phyloP scores from a whole-genome alignment of 768 basidiomycete genomes.

The Stropharia rugosoannulata region DNA sequence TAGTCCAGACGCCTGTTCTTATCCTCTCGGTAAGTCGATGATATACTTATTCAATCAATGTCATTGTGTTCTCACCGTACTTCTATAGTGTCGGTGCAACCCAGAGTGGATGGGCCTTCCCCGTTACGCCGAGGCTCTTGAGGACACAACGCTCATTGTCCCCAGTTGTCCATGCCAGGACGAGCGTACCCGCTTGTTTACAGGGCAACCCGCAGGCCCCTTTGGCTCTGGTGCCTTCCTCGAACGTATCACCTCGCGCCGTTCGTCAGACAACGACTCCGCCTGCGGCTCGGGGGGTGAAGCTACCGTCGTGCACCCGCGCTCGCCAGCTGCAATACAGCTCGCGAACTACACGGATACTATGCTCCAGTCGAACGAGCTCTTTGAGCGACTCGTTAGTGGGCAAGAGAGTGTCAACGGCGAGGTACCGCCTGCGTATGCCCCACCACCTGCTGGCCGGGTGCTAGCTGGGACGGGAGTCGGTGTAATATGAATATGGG shows the following conservation, averaged over 20 bases:
- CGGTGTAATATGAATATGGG: too few species aligned
- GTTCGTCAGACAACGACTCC: slow-evolving; percentile 27
- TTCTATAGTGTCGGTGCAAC: slow-evolving; percentile 72
- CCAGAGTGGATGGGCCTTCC: slow-evolving; percentile 80
- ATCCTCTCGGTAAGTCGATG: slow-evolving; percentile 72
- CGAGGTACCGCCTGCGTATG: slow-evolving; percentile 84
- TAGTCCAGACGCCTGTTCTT: slow-evolving; percentile 81
- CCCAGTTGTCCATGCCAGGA: slow-evolving; percentile 49
- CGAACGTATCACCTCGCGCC: slow-evolving; percentile 29
- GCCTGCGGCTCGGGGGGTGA: slow-evolving; percentile 36
- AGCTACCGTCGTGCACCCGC: slow-evolving; percentile 31
- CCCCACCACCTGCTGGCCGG: slow-evolving; percentile 5
- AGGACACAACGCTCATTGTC: slow-evolving; percentile 29
- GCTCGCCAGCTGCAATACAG: slow-evolving; percentile 27
- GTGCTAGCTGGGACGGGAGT: neutral
- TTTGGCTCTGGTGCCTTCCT: slow-evolving; percentile 18
- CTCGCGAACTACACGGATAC: slow-evolving; percentile 26
- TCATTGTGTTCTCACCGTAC: neutral
- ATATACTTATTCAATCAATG: neutral
- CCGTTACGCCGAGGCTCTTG: slow-evolving; percentile 58
- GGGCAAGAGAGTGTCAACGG: slow-evolving; percentile 82
- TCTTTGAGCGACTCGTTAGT: slow-evolving; percentile 79
- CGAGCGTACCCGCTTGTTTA: slow-evolving; percentile 9
- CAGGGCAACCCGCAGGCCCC: slow-evolving; percentile 3
- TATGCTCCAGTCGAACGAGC: slow-evolving; percentile 40